phyloP scores from a whole-genome alignment of 176 grass and related monocot genomes.

The Carex myosuroides region DNA sequence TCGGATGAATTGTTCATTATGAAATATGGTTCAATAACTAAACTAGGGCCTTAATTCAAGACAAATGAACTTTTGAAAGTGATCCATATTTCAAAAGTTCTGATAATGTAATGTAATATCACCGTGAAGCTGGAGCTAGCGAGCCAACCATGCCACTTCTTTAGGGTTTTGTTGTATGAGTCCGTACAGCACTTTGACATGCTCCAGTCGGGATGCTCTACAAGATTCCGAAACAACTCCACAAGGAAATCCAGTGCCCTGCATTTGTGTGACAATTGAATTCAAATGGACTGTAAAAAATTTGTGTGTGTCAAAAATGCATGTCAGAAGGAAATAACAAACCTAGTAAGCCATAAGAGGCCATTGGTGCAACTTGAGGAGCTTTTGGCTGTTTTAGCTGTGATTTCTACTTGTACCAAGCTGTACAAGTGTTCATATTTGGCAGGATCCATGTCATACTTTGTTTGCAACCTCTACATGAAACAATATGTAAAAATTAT shows the following conservation, averaged over 20 bases:
- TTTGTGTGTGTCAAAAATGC: background rate
- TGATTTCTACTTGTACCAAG: conserved; percentile 68
- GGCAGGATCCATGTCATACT: conserved; percentile 57
- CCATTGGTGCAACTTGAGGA: conserved; percentile 68
- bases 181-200: conserved; percentile 66
- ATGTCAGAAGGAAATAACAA: background rate
- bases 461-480: conserved; percentile 62
- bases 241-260: conserved; percentile 89
- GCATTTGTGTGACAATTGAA: background rate
- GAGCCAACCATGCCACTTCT: conserved; percentile 81
- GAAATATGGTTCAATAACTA: background rate
- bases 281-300: background rate
- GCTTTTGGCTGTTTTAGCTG: conserved; percentile 62
- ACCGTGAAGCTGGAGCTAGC: conserved; percentile 80
- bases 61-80: background rate
- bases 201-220: conserved; percentile 54
- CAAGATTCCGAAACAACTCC: conserved; percentile 55
- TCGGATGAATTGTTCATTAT: background rate
- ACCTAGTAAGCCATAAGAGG: conserved; percentile 86
- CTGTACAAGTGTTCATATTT: conserved; percentile 59
- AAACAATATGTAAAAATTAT: background rate
- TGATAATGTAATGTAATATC: conserved; percentile 19
- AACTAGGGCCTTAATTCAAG: background rate
- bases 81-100: background rate
- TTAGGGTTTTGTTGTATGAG: conserved; percentile 69